Evolutionary conservation across 257 asterid species (phyloP).

Genomic region (Capsicum pubescens): DNA sequence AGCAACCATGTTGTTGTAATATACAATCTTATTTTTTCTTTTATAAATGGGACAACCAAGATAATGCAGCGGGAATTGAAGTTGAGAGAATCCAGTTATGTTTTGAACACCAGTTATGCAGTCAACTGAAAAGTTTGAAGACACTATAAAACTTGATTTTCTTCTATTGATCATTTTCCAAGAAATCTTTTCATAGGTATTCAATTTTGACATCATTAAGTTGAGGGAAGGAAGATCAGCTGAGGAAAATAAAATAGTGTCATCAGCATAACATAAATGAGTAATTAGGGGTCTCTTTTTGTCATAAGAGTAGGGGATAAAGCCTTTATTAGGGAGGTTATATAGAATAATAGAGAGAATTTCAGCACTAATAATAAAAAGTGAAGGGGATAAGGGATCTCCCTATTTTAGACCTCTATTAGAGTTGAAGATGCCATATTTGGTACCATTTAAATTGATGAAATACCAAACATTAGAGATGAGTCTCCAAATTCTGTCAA

Average conservation of each 20-base stretch:
- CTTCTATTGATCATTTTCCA: neutral
- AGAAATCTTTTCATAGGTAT: neutral
- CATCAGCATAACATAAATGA: neutral
- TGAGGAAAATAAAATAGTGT: neutral
- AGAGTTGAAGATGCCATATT: too few species aligned
- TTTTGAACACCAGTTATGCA: neutral
- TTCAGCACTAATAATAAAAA: neutral
- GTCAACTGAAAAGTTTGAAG: too few species aligned
- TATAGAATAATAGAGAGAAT: neutral
- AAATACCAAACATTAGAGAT: too few species aligned
- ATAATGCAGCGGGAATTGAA: too few species aligned
- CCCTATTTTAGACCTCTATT: neutral
- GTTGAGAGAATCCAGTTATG: too few species aligned
- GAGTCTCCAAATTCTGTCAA: too few species aligned
- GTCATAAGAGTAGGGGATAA: neutral
- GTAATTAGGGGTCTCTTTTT: neutral
- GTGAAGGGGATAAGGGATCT: neutral
- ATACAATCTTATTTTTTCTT: neutral
- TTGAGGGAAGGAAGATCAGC: neutral
- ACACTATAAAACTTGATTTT: too few species aligned
- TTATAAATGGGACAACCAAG: too few species aligned
- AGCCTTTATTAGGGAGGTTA: neutral
- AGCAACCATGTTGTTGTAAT: neutral
- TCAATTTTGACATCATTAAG: neutral
- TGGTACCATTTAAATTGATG: too few species aligned